phyloP scores from a whole-genome alignment of 2,329 filamentous ascomycete genomes.

The Didymella exigua region DNA sequence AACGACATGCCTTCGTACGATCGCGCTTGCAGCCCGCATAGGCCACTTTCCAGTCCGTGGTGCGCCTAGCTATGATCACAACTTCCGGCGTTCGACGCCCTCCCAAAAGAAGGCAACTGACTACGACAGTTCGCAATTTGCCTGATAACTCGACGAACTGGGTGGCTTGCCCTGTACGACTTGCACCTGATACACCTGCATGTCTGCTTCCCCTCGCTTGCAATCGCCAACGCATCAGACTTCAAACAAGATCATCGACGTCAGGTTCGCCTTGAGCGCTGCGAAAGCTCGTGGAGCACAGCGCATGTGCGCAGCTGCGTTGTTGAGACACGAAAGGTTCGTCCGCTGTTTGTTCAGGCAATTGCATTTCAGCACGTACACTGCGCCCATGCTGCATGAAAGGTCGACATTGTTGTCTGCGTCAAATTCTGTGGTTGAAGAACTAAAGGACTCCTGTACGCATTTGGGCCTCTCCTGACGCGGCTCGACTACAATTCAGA shows the following conservation, averaged over 20 bases:
- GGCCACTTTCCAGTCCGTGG: background rate
- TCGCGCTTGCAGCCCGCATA: background rate
- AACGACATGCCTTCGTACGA: constrained; percentile 1
- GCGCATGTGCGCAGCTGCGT: background rate
- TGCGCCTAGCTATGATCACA: background rate
- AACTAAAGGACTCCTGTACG: background rate
- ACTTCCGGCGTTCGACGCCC: constrained; percentile 8
- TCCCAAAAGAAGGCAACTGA: constrained; percentile 19
- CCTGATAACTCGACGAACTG: background rate
- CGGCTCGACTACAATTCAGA: background rate
- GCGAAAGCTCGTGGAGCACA: constrained; percentile 4
- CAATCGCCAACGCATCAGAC: constrained; percentile 3
- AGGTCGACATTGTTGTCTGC: background rate
- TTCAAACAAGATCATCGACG: background rate
- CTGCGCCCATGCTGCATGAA: background rate
- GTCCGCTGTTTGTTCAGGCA: background rate
- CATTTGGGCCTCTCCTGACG: background rate
- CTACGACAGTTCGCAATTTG: constrained; percentile 4
- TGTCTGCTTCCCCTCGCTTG: background rate
- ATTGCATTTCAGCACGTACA: background rate
- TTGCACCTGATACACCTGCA: constrained; percentile 3
- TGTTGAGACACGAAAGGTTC: background rate
- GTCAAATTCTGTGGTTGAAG: background rate
- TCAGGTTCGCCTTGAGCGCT: background rate
- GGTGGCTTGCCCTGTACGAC: constrained; percentile 2